A percentile compares a stretch with the other conserved stretches of the same genome.
Conservation (phyloP, 768 basidiomycete species). For the Suillus spraguei region DNA sequence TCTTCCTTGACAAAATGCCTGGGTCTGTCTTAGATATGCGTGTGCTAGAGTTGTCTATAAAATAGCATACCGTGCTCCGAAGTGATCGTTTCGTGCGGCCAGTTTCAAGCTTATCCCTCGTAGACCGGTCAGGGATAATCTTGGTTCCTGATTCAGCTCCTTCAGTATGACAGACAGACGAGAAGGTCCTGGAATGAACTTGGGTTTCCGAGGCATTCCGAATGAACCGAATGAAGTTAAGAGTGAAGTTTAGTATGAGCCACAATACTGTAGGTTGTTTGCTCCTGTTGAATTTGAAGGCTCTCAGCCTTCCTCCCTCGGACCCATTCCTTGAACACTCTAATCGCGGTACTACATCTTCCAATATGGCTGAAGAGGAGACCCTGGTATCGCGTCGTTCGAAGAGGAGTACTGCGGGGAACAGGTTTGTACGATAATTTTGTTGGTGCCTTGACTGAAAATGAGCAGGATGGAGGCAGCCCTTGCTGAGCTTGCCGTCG, state of each 20-base stretch:
- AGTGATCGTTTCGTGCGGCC: constrained; percentile 69
- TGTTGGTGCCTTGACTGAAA: constrained; percentile 10
- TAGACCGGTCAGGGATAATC: constrained; percentile 49
- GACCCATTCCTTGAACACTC: not conserved
- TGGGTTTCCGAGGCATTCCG: constrained; percentile 20
- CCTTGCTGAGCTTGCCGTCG: constrained; percentile 55
- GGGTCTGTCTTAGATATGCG: not conserved
- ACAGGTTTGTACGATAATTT: constrained; percentile 49
- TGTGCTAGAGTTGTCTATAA: constrained; percentile 25
- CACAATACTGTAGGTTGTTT: constrained; percentile 18
- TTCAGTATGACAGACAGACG: constrained; percentile 56
- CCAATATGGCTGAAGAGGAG: constrained; percentile 14
- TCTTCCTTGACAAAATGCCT: constrained; percentile 79
- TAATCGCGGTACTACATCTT: not conserved
- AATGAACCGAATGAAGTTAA: constrained; percentile 2
- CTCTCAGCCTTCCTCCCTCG: constrained; percentile 13
- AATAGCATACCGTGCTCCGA: constrained; percentile 64
- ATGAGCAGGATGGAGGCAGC: constrained; percentile 71
- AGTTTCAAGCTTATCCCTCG: constrained; percentile 56
- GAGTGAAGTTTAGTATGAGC: constrained; percentile 7
- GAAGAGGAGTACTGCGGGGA: constrained; percentile 76
- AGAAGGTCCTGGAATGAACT: constrained; percentile 48
- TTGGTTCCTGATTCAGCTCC: constrained; percentile 52
- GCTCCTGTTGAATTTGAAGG: constrained; percentile 25
- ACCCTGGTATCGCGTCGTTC: constrained; percentile 47